phyloP scores from a whole-genome alignment of 495 filamentous ascomycete genomes.

The Neurospora sp. region DNA sequence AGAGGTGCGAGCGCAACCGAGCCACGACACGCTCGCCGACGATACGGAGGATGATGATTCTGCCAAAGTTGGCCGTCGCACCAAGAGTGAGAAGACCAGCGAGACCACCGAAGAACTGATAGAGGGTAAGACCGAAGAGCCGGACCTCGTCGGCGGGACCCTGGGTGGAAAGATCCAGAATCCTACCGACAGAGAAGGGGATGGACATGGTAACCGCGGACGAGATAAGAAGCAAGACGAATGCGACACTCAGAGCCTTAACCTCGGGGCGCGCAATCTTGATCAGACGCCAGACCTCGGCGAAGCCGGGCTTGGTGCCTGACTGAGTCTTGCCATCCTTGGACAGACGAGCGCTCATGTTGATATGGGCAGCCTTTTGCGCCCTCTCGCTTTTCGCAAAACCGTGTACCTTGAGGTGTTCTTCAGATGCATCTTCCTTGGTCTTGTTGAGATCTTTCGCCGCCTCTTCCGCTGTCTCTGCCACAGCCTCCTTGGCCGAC shows the following conservation, averaged over 20 bases:
- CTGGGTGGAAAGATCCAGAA: constrained; percentile 59
- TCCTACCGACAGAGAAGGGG: constrained; percentile 90
- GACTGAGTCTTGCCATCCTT: constrained; percentile 66
- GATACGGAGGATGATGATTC: constrained; percentile 88
- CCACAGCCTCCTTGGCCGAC: constrained; percentile 1
- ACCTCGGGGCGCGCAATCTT: constrained; percentile 81
- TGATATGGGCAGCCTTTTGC: constrained; percentile 76
- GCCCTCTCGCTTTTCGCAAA: constrained; percentile 56
- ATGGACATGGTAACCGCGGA: constrained; percentile 89
- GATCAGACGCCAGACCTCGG: constrained; percentile 77
- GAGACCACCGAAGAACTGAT: constrained; percentile 31
- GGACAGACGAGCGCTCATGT: constrained; percentile 74
- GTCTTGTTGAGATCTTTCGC: constrained; percentile 6
- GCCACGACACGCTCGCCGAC: constrained; percentile 92
- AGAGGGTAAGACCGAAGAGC: constrained; percentile 25
- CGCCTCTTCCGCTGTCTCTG: constrained; percentile 4
- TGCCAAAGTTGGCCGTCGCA: constrained; percentile 73
- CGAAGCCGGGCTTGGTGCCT: constrained; percentile 52
- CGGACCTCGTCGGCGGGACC: constrained; percentile 21
- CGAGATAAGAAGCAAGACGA: constrained; percentile 74
- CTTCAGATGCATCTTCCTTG: constrained; percentile 11
- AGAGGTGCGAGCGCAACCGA: constrained; percentile 78
- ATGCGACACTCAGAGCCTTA: constrained; percentile 66
- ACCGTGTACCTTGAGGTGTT: constrained; percentile 20
- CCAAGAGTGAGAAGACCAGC: constrained; percentile 26